phyloP scores from a whole-genome alignment of 208 protist species.

The Acanthamoeba lenticulata region DNA sequence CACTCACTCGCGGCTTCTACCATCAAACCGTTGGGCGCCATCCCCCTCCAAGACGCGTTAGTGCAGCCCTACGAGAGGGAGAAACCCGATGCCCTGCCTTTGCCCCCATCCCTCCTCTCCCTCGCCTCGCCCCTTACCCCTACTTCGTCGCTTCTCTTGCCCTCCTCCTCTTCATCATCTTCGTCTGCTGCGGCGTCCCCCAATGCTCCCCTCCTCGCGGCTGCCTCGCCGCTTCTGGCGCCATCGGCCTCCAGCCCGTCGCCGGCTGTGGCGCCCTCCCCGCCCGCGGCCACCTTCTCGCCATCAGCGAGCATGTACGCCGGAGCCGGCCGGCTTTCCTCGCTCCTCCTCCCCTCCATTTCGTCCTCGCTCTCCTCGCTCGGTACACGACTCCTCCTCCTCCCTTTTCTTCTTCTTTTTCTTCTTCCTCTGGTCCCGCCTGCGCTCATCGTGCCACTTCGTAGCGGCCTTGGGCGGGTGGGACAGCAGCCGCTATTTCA shows the following conservation, averaged over 20 bases:
- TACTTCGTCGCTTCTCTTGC: background rate
- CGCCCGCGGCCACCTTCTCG: background rate
- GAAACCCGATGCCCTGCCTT: background rate
- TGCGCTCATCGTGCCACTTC: background rate
- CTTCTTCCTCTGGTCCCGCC: background rate
- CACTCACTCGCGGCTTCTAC: background rate
- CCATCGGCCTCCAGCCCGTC: too few relatives aligned
- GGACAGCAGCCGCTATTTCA: constrained; percentile 64
- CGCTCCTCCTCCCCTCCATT: constrained; percentile 11
- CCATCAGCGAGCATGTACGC: background rate
- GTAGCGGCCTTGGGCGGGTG: constrained; percentile 41
- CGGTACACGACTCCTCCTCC: background rate
- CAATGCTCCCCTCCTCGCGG: background rate
- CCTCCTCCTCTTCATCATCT: too few relatives aligned
- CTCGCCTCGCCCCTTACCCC: background rate
- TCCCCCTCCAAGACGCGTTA: background rate
- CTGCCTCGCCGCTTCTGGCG: background rate
- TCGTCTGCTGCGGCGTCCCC: background rate
- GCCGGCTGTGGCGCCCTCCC: background rate
- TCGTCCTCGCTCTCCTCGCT: constrained; percentile 26
- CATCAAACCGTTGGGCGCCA: constrained; percentile 10
- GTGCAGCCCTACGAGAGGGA: constrained; percentile 49
- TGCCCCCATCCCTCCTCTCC: constrained; percentile 14
- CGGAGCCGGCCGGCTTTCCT: background rate
- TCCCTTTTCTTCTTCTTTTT: background rate